Evolutionary conservation across 2,329 filamentous ascomycete genomes (phyloP).

Genomic region (Aspergillus clavatus): DNA sequence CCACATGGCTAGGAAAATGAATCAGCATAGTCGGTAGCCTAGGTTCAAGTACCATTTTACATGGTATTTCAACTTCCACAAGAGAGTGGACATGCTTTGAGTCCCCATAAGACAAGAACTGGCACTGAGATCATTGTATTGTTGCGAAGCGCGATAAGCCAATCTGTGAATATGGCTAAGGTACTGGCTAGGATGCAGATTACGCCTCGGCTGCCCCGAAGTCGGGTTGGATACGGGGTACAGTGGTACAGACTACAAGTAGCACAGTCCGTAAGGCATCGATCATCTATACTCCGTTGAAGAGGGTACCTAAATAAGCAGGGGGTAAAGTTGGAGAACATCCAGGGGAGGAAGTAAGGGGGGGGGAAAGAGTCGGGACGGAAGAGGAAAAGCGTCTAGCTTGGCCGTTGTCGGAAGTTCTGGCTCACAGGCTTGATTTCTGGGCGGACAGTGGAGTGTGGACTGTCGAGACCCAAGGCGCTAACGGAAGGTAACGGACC

Average conservation of each 20-base stretch:
- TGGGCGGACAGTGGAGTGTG: conserved; percentile 18
- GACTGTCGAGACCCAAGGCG: too few species aligned
- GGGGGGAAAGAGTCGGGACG: conserved; percentile 14
- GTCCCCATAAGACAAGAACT: neutral
- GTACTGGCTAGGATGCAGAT: conserved; percentile 17
- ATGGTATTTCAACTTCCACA: too few species aligned
- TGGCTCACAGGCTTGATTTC: conserved; percentile 10
- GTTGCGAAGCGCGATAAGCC: conserved; percentile 23
- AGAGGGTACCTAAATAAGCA: too few species aligned
- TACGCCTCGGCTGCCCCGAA: conserved; percentile 23
- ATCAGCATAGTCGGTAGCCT: too few species aligned
- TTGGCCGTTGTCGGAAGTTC: conserved; percentile 31
- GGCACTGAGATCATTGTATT: neutral
- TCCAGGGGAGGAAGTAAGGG: conserved; percentile 1
- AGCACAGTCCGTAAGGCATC: too few species aligned
- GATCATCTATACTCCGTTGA: too few species aligned
- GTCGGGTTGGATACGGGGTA: too few species aligned
- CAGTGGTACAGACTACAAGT: too few species aligned
- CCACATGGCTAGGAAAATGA: neutral
- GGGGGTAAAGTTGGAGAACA: too few species aligned
- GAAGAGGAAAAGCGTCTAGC: conserved; percentile 15
- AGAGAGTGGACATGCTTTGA: too few species aligned
- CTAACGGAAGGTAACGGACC: neutral
- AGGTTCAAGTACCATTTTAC: too few species aligned
- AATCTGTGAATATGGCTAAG: conserved; percentile 25